These are phyloP conservation scores for Solanum infundibuliforme DNA, from an alignment of 257 asterid species.

Conservation along the genomic window DNA sequence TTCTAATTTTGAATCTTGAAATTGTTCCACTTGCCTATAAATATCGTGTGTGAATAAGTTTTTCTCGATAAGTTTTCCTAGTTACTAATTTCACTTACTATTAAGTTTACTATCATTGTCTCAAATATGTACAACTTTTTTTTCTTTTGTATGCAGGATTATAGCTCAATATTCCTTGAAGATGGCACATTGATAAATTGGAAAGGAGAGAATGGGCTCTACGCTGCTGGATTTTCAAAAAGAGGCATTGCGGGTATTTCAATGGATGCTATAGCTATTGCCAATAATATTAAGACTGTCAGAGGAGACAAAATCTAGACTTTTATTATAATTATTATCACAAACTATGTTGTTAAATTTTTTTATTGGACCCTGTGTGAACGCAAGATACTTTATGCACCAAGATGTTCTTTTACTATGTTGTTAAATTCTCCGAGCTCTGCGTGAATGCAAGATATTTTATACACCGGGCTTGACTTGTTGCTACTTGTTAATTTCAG, in stretches of 20 bases:
- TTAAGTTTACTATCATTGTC: background rate
- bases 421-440: background rate
- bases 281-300: background rate
- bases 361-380: background rate
- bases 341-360: background rate
- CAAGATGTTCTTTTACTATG: background rate
- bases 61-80: background rate
- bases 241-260: background rate
- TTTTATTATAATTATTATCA: background rate
- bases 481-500: background rate
- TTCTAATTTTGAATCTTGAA: background rate
- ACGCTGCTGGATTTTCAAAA: background rate
- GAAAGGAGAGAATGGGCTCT: constrained; percentile 2
- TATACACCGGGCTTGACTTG: background rate
- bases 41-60: background rate
- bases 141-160: background rate
- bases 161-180: background rate
- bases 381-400: background rate
- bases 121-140: too few species aligned
- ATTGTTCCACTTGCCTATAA: background rate
- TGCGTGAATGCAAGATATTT: background rate
- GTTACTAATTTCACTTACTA: background rate
- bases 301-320: background rate
- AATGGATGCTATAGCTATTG: background rate
- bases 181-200: background rate